Conservation (phyloP, 1,284 basidiomycete species). For the Cerioporus squamosus region DNA sequence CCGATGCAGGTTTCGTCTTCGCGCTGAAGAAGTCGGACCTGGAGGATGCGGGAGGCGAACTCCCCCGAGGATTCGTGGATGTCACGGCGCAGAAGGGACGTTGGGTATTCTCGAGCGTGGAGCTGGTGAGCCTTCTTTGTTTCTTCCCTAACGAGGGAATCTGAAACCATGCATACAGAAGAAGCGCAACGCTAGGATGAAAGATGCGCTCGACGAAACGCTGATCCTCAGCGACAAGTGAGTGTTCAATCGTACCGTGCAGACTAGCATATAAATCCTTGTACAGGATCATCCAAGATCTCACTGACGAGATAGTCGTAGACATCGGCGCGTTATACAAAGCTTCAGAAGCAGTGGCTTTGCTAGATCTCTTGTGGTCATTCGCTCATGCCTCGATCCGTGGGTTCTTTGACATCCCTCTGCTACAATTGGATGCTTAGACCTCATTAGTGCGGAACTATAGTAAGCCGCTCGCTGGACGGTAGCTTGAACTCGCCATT, state of each 20-base stretch:
- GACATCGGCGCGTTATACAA: conserved; percentile 82
- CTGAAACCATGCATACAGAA: conserved; percentile 49
- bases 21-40: conserved; percentile 68
- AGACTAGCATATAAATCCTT: background rate
- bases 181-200: conserved; percentile 84
- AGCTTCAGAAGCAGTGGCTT: conserved; percentile 86
- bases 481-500: background rate
- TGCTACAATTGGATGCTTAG: no score
- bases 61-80: conserved; percentile 76
- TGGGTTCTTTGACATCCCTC: conserved; percentile 38
- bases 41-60: conserved; percentile 45
- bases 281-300: conserved; percentile 70
- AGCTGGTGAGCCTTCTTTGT: conserved; percentile 58
- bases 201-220: conserved; percentile 83
- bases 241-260: conserved; percentile 15
- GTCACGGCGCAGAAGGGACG: conserved; percentile 67
- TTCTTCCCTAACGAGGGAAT: background rate
- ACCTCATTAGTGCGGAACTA: conserved; percentile 65
- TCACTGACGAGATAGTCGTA: conserved; percentile 66
- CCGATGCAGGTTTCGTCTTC: conserved; percentile 72
- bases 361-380: conserved; percentile 85
- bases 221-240: conserved; percentile 81
- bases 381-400: conserved; percentile 84
- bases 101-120: conserved; percentile 79
- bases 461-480: conserved; percentile 44